phyloP scores from a whole-genome alignment of 73 alveolate species.

The Urostyla sp. region DNA sequence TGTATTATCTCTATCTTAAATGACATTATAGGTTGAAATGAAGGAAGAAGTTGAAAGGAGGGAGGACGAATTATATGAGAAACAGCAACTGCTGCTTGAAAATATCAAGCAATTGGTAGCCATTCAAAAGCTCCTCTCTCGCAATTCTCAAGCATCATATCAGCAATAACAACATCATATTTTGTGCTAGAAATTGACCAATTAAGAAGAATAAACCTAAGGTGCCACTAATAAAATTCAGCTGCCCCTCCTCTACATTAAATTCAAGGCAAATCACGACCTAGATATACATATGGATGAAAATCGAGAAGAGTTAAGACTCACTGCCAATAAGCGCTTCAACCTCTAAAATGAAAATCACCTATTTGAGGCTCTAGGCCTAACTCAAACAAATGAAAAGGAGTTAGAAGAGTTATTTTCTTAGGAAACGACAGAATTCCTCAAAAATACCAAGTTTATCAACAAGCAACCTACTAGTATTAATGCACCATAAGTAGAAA shows the following conservation, averaged over 20 bases:
- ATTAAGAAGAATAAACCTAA: constrained; percentile 12
- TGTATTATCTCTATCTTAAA: neutral
- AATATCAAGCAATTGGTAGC: constrained; percentile 8
- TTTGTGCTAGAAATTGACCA: neutral
- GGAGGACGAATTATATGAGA: constrained; percentile 2
- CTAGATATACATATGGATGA: neutral
- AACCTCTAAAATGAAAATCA: constrained; percentile 19
- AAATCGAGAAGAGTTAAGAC: neutral
- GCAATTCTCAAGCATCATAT: neutral
- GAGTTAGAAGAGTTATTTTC: neutral
- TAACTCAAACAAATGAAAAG: neutral
- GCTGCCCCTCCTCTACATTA: neutral
- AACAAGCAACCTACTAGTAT: no score
- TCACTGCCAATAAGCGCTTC: neutral
- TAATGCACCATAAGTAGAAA: no score
- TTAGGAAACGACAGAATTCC: neutral
- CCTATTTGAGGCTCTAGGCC: constrained; percentile 10
- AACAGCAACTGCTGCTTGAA: constrained; percentile 1
- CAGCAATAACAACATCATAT: neutral
- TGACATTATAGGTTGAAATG: neutral
- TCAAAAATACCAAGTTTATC: constrained; percentile 8
- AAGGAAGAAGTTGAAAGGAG: neutral
- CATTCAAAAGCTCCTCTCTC: neutral
- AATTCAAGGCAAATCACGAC: neutral
- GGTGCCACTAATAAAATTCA: neutral